phyloP scores from a whole-genome alignment of 169 alveolate genomes.

The Plasmodium adleri region DNA sequence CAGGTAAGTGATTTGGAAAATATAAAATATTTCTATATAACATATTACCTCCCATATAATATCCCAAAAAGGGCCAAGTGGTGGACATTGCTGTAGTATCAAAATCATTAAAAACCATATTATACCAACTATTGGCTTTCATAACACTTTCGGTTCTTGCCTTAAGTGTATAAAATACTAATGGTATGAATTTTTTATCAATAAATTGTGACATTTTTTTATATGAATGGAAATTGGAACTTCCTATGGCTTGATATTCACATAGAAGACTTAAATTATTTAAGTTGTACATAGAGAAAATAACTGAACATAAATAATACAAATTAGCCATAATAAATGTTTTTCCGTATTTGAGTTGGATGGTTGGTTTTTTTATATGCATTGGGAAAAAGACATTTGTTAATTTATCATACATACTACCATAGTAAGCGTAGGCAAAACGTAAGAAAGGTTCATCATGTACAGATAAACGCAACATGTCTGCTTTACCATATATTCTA shows the following conservation, averaged over 20 bases:
- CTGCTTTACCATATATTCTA: conserved; percentile 31
- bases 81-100: neutral
- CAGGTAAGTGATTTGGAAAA: conserved; percentile 28
- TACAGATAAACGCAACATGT: conserved; percentile 27
- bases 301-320: conserved; percentile 26
- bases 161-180: conserved; percentile 5
- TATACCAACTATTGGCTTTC: no score
- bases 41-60: conserved; percentile 17
- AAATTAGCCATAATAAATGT: conserved; percentile 64
- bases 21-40: conserved; percentile 8
- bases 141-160: no score
- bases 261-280: conserved; percentile 42
- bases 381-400: conserved; percentile 52
- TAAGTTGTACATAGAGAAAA: conserved; percentile 24
- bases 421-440: conserved; percentile 35
- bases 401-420: conserved; percentile 36
- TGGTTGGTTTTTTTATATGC: conserved; percentile 43
- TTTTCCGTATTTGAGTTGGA: conserved; percentile 57
- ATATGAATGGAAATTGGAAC: conserved; percentile 28
- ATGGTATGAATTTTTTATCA: conserved; percentile 29
- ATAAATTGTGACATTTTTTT: conserved; percentile 29
- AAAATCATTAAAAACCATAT: no score
- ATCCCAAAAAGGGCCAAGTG: neutral
- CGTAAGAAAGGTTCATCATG: conserved; percentile 48
- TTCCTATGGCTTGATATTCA: conserved; percentile 50